Percentiles rank a stretch among this genome's conserved stretches.
Conservation (phyloP, 257 asterid genomes). For the Thymus quinquecostatus region DNA sequence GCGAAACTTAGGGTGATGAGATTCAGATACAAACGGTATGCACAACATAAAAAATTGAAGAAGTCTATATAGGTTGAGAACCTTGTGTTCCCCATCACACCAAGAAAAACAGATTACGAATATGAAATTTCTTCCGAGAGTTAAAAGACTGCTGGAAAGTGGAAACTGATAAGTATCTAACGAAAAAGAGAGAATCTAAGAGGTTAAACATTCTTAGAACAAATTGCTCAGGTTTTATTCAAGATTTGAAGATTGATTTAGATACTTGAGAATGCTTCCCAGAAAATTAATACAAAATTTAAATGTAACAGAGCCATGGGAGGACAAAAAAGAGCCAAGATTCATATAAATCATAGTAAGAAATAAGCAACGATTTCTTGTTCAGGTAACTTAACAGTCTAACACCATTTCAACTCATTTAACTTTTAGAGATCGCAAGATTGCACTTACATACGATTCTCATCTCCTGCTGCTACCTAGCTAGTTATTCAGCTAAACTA, state of each 20-base stretch:
- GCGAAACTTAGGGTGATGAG: background rate
- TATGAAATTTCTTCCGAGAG: conserved; percentile 4
- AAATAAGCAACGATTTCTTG: too few relatives aligned
- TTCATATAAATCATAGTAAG: too few relatives aligned
- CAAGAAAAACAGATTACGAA: background rate
- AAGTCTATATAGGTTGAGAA: background rate
- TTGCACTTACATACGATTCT: background rate
- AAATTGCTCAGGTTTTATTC: background rate
- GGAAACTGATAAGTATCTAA: background rate
- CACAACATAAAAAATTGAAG: background rate
- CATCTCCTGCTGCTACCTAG: background rate
- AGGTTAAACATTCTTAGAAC: background rate
- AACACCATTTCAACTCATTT: too few relatives aligned
- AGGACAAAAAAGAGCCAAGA: too few relatives aligned
- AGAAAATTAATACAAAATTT: too few relatives aligned
- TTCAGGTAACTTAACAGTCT: too few relatives aligned
- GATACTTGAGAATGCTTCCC: too few relatives aligned
- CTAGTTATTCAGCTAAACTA: background rate
- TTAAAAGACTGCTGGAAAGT: background rate
- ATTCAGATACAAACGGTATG: conserved; percentile 22
- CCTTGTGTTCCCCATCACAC: background rate
- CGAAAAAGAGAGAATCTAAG: background rate
- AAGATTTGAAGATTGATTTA: too few relatives aligned
- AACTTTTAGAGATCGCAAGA: too few relatives aligned
- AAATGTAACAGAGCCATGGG: too few relatives aligned